A percentile compares a stretch with the other conserved stretches of the same genome.
These are phyloP conservation scores for Terana coerulea DNA, from an alignment of 768 basidiomycete species.

Conservation along the genomic window DNA sequence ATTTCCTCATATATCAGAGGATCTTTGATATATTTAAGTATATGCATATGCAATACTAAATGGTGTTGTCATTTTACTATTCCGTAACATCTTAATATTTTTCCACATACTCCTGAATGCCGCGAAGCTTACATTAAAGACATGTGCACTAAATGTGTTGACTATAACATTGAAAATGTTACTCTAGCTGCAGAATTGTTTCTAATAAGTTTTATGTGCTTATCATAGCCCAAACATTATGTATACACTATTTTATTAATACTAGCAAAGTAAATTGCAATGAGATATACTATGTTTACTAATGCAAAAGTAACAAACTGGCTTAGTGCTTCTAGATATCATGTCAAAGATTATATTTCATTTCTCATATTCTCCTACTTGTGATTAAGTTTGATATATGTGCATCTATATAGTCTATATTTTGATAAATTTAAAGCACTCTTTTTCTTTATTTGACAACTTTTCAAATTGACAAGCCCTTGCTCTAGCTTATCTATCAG, in stretches of 20 bases:
- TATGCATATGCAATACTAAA: constrained; percentile 18
- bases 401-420: constrained; percentile 8
- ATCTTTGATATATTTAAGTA: constrained; percentile 16
- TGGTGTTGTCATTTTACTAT: constrained; percentile 15
- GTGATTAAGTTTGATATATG: constrained; percentile 9
- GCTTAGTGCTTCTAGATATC: constrained; percentile 25
- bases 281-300: constrained; percentile 30
- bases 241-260: constrained; percentile 10
- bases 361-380: constrained; percentile 17
- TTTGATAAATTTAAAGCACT: not conserved
- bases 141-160: constrained; percentile 23
- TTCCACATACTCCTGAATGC: constrained; percentile 12
- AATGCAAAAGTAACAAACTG: constrained; percentile 39
- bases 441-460: not conserved
- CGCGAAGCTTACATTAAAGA: constrained; percentile 13
- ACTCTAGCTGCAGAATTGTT: constrained; percentile 31
- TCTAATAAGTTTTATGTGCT: constrained; percentile 3
- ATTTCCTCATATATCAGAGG: constrained; percentile 30
- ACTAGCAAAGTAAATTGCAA: constrained; percentile 33
- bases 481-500: not conserved
- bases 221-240: not conserved
- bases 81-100: constrained; percentile 13
- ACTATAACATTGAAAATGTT: constrained; percentile 31
- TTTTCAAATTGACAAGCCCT: not conserved
- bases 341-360: constrained; percentile 20